Percentiles rank a stretch among this genome's conserved stretches.
phyloP scores from a whole-genome alignment of 2,329 filamentous ascomycete genomes.

The Onygenales sp. region DNA sequence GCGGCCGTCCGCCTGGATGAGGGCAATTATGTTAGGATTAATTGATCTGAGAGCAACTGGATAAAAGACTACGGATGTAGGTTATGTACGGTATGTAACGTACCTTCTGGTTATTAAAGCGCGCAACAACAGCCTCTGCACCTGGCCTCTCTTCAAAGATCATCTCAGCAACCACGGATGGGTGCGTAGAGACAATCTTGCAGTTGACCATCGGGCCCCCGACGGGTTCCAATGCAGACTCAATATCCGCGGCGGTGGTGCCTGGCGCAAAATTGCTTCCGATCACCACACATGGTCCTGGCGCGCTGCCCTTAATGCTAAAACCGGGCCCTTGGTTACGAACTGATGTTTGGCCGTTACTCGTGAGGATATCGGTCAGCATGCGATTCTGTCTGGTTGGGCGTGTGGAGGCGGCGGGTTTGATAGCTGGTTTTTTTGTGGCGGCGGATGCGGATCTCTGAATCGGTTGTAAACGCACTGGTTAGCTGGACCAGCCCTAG shows the following conservation, averaged over 20 bases:
- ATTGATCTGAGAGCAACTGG: neutral
- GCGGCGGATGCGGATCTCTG: conserved; percentile 34
- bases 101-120: conserved; percentile 55
- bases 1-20: conserved; percentile 48
- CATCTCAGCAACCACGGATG: conserved; percentile 53
- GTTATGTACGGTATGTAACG: conserved; percentile 7
- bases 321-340: conserved; percentile 31
- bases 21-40: conserved; percentile 3
- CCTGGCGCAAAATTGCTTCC: conserved; percentile 58
- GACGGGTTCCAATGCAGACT: conserved; percentile 47
- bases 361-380: conserved; percentile 14
- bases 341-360: conserved; percentile 21
- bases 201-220: conserved; percentile 46
- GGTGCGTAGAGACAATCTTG: conserved; percentile 41
- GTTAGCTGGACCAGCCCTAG: neutral
- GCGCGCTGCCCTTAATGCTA: conserved; percentile 45
- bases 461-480: neutral
- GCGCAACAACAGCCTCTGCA: conserved; percentile 51
- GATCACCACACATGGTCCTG: conserved; percentile 47
- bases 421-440: conserved; percentile 29
- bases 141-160: conserved; percentile 44
- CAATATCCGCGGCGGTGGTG: conserved; percentile 56
- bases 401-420: conserved; percentile 21
- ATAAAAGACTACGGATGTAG: neutral
- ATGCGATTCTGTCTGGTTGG: conserved; percentile 25